phyloP scores from a whole-genome alignment of 139 green algal species.

The Volvox africanus region DNA sequence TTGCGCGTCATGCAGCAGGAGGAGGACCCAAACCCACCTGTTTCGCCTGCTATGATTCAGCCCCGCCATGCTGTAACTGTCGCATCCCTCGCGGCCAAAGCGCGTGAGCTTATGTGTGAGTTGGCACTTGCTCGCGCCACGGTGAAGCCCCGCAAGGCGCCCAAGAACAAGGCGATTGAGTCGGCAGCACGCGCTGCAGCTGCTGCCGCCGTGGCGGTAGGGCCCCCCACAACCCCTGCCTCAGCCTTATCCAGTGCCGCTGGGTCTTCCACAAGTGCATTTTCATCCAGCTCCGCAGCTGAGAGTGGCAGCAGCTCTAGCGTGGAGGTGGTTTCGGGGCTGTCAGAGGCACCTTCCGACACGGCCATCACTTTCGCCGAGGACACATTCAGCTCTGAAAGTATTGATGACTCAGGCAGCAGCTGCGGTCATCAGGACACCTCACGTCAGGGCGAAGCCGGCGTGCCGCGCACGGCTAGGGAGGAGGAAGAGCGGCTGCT shows the following conservation, averaged over 20 bases:
- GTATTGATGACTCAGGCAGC: constrained; percentile 5
- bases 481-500: constrained; percentile 48
- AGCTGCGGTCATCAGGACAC: constrained; percentile 30
- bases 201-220: not conserved
- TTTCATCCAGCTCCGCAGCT: not conserved
- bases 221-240: not conserved
- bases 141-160: constrained; percentile 42
- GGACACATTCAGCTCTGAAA: not conserved
- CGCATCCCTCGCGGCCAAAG: constrained; percentile 29
- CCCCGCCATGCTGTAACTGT: constrained; percentile 30
- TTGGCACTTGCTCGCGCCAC: constrained; percentile 15
- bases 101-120: constrained; percentile 29
- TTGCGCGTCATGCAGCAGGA: constrained; percentile 33
- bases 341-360: not conserved
- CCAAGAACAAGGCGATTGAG: constrained; percentile 46
- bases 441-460: not conserved
- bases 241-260: not conserved
- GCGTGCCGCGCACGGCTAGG: constrained; percentile 2
- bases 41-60: constrained; percentile 41
- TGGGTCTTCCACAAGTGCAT: not conserved
- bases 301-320: not conserved
- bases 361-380: not conserved
- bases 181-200: constrained; percentile 17
- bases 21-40: constrained; percentile 35
- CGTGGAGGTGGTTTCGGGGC: not conserved